These are phyloP conservation scores for Cercospora berteroae DNA, from an alignment of 2,329 filamentous ascomycete species.

Conservation along the genomic window DNA sequence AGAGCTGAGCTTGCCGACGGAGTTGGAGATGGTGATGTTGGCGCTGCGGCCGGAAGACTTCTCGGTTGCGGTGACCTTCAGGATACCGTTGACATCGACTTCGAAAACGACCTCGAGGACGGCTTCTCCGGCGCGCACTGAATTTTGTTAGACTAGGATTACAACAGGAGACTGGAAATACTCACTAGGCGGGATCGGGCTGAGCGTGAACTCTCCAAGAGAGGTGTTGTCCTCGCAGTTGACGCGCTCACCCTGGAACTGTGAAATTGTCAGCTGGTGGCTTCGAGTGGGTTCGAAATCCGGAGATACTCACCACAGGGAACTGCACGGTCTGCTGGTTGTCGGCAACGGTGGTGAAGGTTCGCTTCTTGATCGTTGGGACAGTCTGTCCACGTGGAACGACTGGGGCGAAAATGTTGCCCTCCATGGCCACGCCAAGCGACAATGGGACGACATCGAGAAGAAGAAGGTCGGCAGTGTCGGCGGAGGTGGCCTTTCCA, in stretches of 20 bases:
- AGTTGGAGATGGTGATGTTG: conserved; percentile 99
- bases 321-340: conserved; percentile 82
- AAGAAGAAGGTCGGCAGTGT: conserved; percentile 90
- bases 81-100: conserved; percentile 94
- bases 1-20: conserved; percentile 94
- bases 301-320: conserved; percentile 22
- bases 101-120: conserved; percentile 98
- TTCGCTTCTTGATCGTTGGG: conserved; percentile 15
- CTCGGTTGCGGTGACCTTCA: conserved; percentile 98
- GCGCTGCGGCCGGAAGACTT: conserved; percentile 96
- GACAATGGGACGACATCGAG: conserved; percentile 95
- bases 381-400: conserved; percentile 59
- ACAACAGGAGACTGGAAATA: not conserved
- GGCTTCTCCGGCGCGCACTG: conserved; percentile 71
- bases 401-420: conserved; percentile 96
- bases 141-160: not conserved
- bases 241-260: conserved; percentile 87
- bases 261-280: conserved; percentile 49
- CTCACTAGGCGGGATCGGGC: conserved; percentile 59
- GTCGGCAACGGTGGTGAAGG: conserved; percentile 35
- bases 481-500: conserved; percentile 93
- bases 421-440: conserved; percentile 98
- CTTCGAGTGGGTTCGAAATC: not conserved
- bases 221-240: conserved; percentile 99
- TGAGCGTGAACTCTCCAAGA: conserved; percentile 92